A percentile compares a stretch with the other conserved stretches of the same genome.
phyloP scores from a whole-genome alignment of 768 basidiomycete species.

The Phylloporus sp. region DNA sequence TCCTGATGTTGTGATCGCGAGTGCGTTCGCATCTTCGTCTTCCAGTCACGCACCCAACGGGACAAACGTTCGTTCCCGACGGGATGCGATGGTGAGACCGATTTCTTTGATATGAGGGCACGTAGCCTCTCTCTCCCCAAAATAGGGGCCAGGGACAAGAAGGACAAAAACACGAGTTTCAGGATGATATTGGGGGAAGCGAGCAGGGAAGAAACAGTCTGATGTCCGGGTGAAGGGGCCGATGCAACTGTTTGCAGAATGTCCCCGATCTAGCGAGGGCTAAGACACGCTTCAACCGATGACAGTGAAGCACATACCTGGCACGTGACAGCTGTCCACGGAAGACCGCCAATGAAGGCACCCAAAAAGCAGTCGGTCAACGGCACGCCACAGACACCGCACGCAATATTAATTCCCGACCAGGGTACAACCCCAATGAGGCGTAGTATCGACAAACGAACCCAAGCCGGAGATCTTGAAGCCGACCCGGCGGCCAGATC shows the following conservation, averaged over 20 bases:
- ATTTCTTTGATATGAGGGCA: constrained; percentile 44
- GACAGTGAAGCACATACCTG: constrained; percentile 49
- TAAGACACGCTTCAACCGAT: constrained; percentile 16
- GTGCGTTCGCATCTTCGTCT: constrained; percentile 51
- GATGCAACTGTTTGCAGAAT: constrained; percentile 82
- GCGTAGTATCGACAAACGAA: constrained; percentile 81
- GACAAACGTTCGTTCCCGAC: constrained; percentile 35
- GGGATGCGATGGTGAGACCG: constrained; percentile 20
- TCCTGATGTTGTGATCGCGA: constrained; percentile 50
- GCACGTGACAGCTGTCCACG: constrained; percentile 91
- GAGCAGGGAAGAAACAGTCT: constrained; percentile 82
- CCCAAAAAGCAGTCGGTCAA: constrained; percentile 73
- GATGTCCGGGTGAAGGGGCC: constrained; percentile 62
- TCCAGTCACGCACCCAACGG: constrained; percentile 68
- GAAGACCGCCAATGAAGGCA: constrained; percentile 77
- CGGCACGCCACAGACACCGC: constrained; percentile 84
- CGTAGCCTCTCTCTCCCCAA: constrained; percentile 67
- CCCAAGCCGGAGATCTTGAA: constrained; percentile 57
- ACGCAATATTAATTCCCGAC: constrained; percentile 97
- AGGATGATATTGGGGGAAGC: constrained; percentile 77
- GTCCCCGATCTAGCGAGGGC: constrained; percentile 64
- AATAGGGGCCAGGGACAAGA: constrained; percentile 84
- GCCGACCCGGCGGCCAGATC: constrained; percentile 37
- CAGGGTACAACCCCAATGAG: constrained; percentile 93
- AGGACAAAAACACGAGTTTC: constrained; percentile 80